Evolutionary conservation across 306 rosid genomes (phyloP), one percentile per base, ranked within the genome.

Genomic region (Cicer judaicum): DNA sequence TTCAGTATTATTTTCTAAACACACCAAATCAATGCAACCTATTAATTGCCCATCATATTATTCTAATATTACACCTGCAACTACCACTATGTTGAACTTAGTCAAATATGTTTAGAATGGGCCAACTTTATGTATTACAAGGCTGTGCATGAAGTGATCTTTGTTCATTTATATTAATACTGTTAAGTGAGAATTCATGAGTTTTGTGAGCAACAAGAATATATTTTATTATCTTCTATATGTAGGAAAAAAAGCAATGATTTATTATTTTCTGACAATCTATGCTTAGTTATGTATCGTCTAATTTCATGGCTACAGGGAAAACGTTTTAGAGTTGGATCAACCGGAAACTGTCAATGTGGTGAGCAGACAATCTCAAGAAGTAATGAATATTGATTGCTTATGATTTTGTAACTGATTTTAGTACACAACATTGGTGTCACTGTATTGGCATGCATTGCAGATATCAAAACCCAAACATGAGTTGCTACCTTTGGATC

Each of bases 351-450:
- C 42, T 21, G 74, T 66, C 48, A 40, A 71, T 66, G 64, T 48
- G 43, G 77, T 61, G 68, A 75, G 64, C 53, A 75, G 72, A 55
- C 84, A 76, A 14, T 73, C 80, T 48, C 84, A 5, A 53, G 88
- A 88, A 78, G 96, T 89, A 75, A 83, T 84, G 76, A 63, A 38
- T 65, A 36, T 63, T 24, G 14, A 13, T 46, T 70, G 46, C 77
- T 62, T 18, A 24, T 73, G 39, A 15, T 77, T 55, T 64, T 18
- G 65, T 60, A 54, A 18, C 16, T 65, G 64, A 70, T 68, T 73
- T 16, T 16, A 19, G 18, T 19, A 14, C 72, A 60, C 24, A 8
- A 14, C 65, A 70, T 61, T 42, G 40, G 49, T 68, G 53, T 72
- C 67, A n/a, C 42, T 50, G 69, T 61, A 29, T 62, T 60, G 72